Percentiles rank a stretch among this genome's conserved stretches.
These are phyloP conservation scores for Thinopyrum elongatum DNA, from an alignment of 176 grass and related monocot genomes.

Conservation along the genomic window DNA sequence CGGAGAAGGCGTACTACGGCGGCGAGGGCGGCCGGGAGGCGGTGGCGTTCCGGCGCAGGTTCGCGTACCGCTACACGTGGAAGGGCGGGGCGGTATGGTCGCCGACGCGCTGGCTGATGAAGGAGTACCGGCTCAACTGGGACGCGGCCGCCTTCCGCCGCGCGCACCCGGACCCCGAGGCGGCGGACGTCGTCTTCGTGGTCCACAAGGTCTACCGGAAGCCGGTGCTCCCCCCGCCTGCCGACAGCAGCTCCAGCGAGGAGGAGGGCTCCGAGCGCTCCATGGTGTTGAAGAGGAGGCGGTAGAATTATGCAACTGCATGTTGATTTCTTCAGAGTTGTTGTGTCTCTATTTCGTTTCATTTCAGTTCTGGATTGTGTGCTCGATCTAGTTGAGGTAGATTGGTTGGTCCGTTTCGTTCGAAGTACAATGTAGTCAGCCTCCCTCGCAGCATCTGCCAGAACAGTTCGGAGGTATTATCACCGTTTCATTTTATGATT, in stretches of 20 bases:
- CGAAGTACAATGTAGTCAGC: not conserved
- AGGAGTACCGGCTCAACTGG: slow-evolving; percentile 23
- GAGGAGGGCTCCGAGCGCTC: not conserved
- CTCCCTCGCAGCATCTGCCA: not conserved
- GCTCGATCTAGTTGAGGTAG: not conserved
- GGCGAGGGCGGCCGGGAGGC: not conserved
- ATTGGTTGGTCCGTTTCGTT: not conserved
- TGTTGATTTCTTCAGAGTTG: not conserved
- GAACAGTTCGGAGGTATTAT: not conserved
- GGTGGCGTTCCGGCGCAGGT: not conserved
- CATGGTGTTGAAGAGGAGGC: not conserved
- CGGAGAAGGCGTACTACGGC: not conserved
- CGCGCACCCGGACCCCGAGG: not conserved
- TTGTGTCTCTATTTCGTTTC: not conserved
- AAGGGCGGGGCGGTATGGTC: not conserved
- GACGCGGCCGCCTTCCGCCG: not conserved
- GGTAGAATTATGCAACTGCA: not conserved
- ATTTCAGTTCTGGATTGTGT: not conserved
- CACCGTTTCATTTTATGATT: not conserved
- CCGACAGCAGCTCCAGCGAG: not conserved
- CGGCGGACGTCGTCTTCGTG: not conserved
- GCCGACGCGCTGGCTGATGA: not conserved
- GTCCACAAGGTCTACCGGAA: not conserved
- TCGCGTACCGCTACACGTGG: not conserved
- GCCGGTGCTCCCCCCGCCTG: not conserved